A percentile compares a stretch with the other conserved stretches of the same genome.
phyloP scores from a whole-genome alignment of 306 rosid species.

The Vicia sativa region DNA sequence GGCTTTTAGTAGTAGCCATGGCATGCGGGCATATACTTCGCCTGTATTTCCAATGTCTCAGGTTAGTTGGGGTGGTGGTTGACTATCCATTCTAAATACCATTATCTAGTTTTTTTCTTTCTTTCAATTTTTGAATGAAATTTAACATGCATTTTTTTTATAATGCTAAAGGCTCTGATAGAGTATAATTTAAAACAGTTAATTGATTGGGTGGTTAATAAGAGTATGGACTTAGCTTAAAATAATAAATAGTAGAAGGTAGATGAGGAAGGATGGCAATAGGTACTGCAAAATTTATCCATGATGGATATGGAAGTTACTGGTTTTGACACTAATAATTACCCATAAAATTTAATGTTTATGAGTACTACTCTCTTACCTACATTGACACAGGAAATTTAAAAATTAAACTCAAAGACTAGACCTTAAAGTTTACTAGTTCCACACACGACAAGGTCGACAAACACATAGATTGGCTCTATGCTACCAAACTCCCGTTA shows the following conservation, averaged over 20 bases:
- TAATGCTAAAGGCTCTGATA: not conserved
- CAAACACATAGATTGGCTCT: not conserved
- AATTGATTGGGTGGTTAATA: not conserved
- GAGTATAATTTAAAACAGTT: conserved; percentile 1
- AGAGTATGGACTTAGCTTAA: conserved; percentile 1
- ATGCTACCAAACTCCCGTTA: not conserved
- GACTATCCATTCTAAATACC: not conserved
- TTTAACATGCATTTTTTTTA: conserved; percentile 7
- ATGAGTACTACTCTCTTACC: too few relatives aligned
- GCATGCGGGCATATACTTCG: conserved; percentile 62
- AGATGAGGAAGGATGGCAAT: not conserved
- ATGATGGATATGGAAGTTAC: not conserved
- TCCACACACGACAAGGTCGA: not conserved
- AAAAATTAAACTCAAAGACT: not conserved
- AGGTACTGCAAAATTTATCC: not conserved
- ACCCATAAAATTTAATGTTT: not conserved
- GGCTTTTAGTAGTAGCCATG: conserved; percentile 8
- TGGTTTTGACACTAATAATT: too few relatives aligned
- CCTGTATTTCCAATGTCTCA: conserved; percentile 71
- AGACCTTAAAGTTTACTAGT: not conserved
- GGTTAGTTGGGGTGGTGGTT: conserved; percentile 42
- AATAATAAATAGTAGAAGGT: not conserved
- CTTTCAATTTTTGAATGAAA: conserved; percentile 11
- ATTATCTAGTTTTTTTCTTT: not conserved
- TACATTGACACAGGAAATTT: not conserved